These are phyloP conservation scores for Phaeosphaeria sp. DNA, from an alignment of 2,329 filamentous ascomycete genomes.

Conservation along the genomic window DNA sequence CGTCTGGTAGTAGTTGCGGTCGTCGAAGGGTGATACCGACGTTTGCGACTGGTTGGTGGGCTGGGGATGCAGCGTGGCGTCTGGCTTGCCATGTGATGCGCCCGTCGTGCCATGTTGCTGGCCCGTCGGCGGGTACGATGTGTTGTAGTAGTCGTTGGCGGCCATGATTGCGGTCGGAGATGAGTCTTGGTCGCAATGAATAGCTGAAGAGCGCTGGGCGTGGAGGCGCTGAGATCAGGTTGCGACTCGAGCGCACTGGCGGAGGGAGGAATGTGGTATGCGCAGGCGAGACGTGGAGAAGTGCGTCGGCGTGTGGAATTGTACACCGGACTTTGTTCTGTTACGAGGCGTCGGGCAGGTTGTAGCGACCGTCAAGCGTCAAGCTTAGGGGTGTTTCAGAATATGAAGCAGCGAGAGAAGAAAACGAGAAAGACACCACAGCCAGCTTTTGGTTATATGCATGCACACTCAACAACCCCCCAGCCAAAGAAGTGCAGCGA, in stretches of 20 bases:
- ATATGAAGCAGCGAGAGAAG: neutral
- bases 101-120: conserved; percentile 13
- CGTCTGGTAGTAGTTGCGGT: conserved; percentile 52
- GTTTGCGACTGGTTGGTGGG: conserved; percentile 31
- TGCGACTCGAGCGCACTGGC: neutral
- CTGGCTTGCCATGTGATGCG: conserved; percentile 44
- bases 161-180: conserved; percentile 47
- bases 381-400: conserved; percentile 6
- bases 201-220: neutral
- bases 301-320: neutral
- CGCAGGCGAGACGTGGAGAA: neutral
- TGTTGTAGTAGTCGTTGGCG: conserved; percentile 67
- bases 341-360: neutral
- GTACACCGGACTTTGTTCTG: neutral
- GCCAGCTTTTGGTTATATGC: conserved; percentile 1
- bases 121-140: conserved; percentile 46
- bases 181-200: neutral
- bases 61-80: conserved; percentile 47
- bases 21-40: conserved; percentile 43
- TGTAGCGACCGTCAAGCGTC: neutral
- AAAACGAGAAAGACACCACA: neutral
- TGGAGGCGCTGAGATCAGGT: neutral
- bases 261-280: neutral
- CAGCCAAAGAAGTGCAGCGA: neutral
- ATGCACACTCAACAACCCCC: neutral